Evolutionary conservation across 2,329 filamentous ascomycete species (phyloP), one percentile per base, ranked within the genome.

Genomic region (Trichoderma arundinaceum): DNA sequence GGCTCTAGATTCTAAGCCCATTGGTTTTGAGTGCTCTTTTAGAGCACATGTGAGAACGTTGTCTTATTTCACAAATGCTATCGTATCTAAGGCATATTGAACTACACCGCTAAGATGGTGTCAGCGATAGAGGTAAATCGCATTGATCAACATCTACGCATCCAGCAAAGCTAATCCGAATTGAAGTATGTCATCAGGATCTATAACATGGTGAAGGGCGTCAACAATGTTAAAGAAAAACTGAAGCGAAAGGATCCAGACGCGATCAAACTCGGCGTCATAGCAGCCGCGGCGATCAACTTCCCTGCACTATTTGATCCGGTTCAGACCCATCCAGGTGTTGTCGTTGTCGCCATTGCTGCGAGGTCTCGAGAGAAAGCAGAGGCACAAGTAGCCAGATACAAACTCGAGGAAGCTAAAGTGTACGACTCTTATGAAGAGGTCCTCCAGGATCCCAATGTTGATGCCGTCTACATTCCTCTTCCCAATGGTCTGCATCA

Each of bases 391-490:
- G 54, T 46, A 10, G 41, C 54, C 1, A 58, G 46, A 22, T 58
- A 58, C 28, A 46, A 58, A 44, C 12, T 58, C 28, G 43, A 12
- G 28, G 41, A 41, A 10, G 54, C 41, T 8, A 58, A 58, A 46
- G 41, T 58, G 7, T 58, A 58, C 41, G 54, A 58, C 19, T 22
- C 54, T 13, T 58, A 58, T 10, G 41, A 58, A 19, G 54, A 58
- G n/a, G 28, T 69, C 46, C 67, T 69, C 35, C 72, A 79, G 62
- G 77, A 81, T 64, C 69, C 76, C 1, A 72, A 75, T 12, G 79
- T 80, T 68, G 78, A 83, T 49, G 80, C 78, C 19, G 78, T 86
- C 19, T 85, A 83, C 69, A 81, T 86, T 56, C 78, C 82, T 3
- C 75, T 85, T 4, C 81, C 81, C 6, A 78, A 77, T 56, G 74